Conservation (phyloP, 1,284 basidiomycete genomes). For the Puccinia novopanici region DNA sequence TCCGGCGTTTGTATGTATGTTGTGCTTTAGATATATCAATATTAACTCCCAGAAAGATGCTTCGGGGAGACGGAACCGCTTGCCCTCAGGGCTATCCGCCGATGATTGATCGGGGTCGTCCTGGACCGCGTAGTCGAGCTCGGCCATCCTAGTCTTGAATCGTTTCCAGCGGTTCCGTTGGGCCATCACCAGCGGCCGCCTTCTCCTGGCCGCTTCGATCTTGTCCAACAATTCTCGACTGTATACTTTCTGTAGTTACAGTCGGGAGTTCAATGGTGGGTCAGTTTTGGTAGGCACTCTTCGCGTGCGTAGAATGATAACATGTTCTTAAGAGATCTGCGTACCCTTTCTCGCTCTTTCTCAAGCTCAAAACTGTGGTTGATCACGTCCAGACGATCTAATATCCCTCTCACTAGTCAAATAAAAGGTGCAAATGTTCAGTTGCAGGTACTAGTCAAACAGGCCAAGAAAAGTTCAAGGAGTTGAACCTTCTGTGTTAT, state of each 20-base stretch:
- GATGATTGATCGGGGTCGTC: neutral
- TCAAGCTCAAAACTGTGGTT: slow-evolving; percentile 23
- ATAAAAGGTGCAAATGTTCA: neutral
- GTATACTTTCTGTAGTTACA: slow-evolving; percentile 10
- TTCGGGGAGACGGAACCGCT: slow-evolving; percentile 13
- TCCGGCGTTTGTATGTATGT: no score
- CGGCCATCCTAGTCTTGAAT: slow-evolving; percentile 15
- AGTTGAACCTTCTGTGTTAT: slow-evolving; percentile 5
- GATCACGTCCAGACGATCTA: slow-evolving; percentile 25
- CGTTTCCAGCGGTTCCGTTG: slow-evolving; percentile 27
- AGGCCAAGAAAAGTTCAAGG: neutral
- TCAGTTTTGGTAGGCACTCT: neutral
- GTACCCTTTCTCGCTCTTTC: slow-evolving; percentile 30
- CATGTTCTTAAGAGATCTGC: no score
- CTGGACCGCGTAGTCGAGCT: neutral
- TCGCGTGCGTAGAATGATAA: no score
- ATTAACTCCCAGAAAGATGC: slow-evolving; percentile 13
- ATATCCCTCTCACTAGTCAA: slow-evolving; percentile 8
- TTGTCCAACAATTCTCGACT: slow-evolving; percentile 44
- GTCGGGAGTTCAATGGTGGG: neutral
- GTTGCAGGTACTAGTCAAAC: neutral
- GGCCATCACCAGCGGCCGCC: slow-evolving; percentile 20
- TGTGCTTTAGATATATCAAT: no score
- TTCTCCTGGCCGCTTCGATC: slow-evolving; percentile 29
- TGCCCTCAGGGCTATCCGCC: neutral